Base-by-base conservation (phyloP, 2,329 filamentous ascomycete genomes). In the Capronia epimyces region DNA sequence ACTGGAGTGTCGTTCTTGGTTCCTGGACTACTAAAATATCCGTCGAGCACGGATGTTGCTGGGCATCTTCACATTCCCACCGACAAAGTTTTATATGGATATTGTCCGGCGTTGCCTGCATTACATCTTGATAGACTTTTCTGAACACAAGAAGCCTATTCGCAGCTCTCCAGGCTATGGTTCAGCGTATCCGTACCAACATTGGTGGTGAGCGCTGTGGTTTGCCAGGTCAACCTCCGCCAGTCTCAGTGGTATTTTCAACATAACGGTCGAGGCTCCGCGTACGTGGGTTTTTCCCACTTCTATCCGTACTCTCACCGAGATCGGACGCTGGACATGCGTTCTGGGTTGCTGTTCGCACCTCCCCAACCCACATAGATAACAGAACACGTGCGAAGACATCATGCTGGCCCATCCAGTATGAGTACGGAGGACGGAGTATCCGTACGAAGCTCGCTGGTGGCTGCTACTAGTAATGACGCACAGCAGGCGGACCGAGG, bases 391-490 rank as follows among this genome's bases (percentile, higher is more conserved):
- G 34, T 20, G 34, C 18, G 16, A 18, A 20, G 12, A 20, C 6
- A 20, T 7, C 34, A 37, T 42, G 39, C 21, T 42, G 13, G 39
- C 6, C 8, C 34, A 15, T 9, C 7, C 16, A 20, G 15, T n/a
- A n/a, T n/a, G n/a, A n/a, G n/a, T n/a, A n/a, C n/a, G n/a, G n/a
- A n/a, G n/a, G n/a, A n/a, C n/a, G n/a, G n/a, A n/a, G n/a, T n/a
- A n/a, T 25, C 39, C 3, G 7, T 20, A 9, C 10, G 18, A 3
- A 13, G 43, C 18, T 12, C 15, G 43, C n/a, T 34, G 31, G 4
- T 37, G 8, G 27, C 45, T 27, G 47, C 32, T 42, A 15, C 45
- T 27, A 43, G 25, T 42, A 46, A 57, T 55, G 55, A 57, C 49
- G 51, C 49, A 52, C 55, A 57, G 49, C 34, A 46, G 34, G 37